Base-by-base conservation (phyloP, 1,139 yeast genomes). In the Torulaspora globosa region DNA sequence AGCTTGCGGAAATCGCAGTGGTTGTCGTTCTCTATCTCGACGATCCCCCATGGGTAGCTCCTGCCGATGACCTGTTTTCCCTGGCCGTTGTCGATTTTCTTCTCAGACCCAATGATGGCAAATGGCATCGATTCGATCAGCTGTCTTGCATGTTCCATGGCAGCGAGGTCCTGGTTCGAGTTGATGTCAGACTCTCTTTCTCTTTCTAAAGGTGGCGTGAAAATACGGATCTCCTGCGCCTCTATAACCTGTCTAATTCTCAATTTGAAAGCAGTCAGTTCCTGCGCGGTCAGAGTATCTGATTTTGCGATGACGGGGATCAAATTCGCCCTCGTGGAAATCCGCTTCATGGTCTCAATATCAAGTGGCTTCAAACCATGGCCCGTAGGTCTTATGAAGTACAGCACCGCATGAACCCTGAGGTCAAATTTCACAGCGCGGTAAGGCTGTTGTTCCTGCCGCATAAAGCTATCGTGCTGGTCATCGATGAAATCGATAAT, bases 1-100 rank as follows among this genome's bases (percentile, higher is more conserved):
- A 92, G 76, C 68, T 89, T 89, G 68, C 88, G 82, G 72, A 94
- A 92, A 69, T 92, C 98, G 70, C 97, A 90, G 67, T 92, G 97
- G 51, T 78, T 77, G 64, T 90, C 97, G 68, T 92, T 92, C 68
- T 92, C 98, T 43, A 92, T 96, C 68, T 92, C 97, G 43, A 92
- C 97, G 45, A 87, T 75, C 36, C 98, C 98, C 98, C 98, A 92
- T 52, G 95, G 90, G 65, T 92, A 92, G 67, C 87, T 87, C 70
- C 99, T 83, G 39, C 96, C 98, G 54, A 85, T 78, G 40, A 88
- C 90, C 53, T 78, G 73, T 54, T 79, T 76, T 32, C 96, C 97
- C 38, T 84, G 81, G 19, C 81, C 74, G 43, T 83, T 75, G 62
- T 87, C 90, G 52, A 81, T 83, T 61, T 86, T 95, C 52, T 83